These are phyloP conservation scores for Lichtheimia ornata DNA, from an alignment of 371 early-diverging fungal genomes.

Conservation along the genomic window DNA sequence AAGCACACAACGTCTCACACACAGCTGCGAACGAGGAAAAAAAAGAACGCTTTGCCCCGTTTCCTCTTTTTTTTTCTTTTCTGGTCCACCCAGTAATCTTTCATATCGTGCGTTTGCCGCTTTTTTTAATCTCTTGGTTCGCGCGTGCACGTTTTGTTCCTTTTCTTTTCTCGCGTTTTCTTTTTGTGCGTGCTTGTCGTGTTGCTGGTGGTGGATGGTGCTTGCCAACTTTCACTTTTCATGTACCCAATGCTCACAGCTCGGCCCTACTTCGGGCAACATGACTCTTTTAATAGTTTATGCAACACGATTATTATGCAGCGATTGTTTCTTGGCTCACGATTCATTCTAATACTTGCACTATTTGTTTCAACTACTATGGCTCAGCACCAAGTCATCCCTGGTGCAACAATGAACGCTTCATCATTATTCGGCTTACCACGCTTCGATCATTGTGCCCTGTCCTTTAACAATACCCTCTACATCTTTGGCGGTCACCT, in stretches of 20 bases:
- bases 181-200: neutral
- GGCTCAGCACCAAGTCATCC: neutral
- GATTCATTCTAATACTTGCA: too few relatives aligned
- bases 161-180: constrained; percentile 1
- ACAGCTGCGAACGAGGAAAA: neutral
- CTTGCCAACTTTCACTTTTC: neutral
- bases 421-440: constrained; percentile 15
- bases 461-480: constrained; percentile 17
- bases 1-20: too few relatives aligned
- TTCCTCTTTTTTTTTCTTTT: neutral
- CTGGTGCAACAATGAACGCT: neutral
- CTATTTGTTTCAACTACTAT: too few relatives aligned
- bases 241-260: too few relatives aligned
- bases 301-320: too few relatives aligned
- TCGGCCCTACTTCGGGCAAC: too few relatives aligned
- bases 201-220: neutral
- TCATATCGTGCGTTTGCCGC: neutral
- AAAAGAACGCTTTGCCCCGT: neutral
- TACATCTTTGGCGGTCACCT: constrained; percentile 19
- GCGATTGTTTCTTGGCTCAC: too few relatives aligned
- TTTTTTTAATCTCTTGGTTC: neutral
- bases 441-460: constrained; percentile 16
- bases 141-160: neutral
- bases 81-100: neutral
- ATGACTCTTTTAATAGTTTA: too few relatives aligned